Percentiles rank a stretch among this genome's conserved stretches.
Evolutionary conservation across 371 early-diverging fungal genomes (phyloP).

Genomic region (Saksenaea oblongispora): DNA sequence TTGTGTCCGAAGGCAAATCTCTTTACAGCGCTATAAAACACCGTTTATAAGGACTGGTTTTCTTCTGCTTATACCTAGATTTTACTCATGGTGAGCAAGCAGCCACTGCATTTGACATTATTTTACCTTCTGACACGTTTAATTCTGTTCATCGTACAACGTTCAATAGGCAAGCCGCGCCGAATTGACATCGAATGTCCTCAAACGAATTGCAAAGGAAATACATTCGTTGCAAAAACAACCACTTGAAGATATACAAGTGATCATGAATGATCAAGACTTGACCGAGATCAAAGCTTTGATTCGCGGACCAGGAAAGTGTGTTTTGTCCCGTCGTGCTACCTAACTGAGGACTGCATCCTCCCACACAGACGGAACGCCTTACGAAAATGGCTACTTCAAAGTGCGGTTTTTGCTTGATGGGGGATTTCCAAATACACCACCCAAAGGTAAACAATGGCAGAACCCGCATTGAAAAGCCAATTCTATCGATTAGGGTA

Average conservation of each 20-base stretch:
- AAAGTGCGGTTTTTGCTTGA: slow-evolving; percentile 62
- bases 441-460: slow-evolving; percentile 71
- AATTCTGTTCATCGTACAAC: background rate
- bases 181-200: slow-evolving; percentile 41
- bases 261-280: slow-evolving; percentile 69
- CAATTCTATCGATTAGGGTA: slow-evolving; percentile 35
- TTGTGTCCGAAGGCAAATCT: no score
- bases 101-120: background rate
- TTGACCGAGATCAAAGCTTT: slow-evolving; percentile 80
- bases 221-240: slow-evolving; percentile 50
- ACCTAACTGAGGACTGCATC: background rate
- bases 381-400: slow-evolving; percentile 80
- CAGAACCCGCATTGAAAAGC: background rate
- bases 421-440: slow-evolving; percentile 69
- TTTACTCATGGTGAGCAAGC: no score
- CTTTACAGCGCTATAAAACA: no score
- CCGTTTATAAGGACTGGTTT: no score
- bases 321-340: background rate
- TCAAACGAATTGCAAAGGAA: slow-evolving; percentile 63
- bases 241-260: slow-evolving; percentile 80
- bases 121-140: background rate
- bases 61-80: background rate
- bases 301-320: slow-evolving; percentile 84
- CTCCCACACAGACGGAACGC: slow-evolving; percentile 60
- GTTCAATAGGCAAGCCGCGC: slow-evolving; percentile 29